Percentiles rank a stretch among this genome's conserved stretches.
Evolutionary conservation across 139 green algal genomes (phyloP).

Genomic region (Chlorella sp.): DNA sequence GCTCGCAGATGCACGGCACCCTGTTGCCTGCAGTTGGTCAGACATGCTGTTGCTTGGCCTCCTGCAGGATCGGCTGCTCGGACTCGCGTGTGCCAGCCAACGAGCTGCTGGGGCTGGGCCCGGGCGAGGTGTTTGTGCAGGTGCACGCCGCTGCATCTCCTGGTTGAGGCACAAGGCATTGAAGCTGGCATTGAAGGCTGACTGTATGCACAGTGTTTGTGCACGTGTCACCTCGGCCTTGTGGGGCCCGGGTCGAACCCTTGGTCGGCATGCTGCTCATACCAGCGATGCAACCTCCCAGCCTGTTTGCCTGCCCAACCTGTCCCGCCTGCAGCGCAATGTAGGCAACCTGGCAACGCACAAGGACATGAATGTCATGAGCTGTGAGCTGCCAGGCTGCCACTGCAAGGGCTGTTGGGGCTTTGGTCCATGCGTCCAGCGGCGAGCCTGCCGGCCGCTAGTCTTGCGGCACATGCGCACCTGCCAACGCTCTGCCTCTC

Average conservation of each 20-base stretch:
- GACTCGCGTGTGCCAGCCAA: slow-evolving; percentile 80
- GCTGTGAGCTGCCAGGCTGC: background rate
- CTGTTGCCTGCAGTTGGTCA: background rate
- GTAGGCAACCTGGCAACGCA: slow-evolving; percentile 85
- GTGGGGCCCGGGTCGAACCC: too few species aligned
- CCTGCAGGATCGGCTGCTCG: slow-evolving; percentile 76
- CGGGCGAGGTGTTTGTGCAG: slow-evolving; percentile 83
- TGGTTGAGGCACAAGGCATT: too few species aligned
- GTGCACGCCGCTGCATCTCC: background rate
- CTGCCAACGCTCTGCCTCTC: too few species aligned
- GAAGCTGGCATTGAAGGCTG: too few species aligned
- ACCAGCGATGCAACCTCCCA: too few species aligned
- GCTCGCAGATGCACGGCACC: background rate
- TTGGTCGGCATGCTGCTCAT: too few species aligned
- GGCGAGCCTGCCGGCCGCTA: too few species aligned
- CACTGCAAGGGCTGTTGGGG: too few species aligned
- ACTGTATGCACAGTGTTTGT: too few species aligned
- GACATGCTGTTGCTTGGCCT: background rate
- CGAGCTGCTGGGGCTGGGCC: slow-evolving; percentile 69
- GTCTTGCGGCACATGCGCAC: too few species aligned
- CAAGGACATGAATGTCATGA: slow-evolving; percentile 85
- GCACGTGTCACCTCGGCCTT: too few species aligned
- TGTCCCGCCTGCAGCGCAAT: slow-evolving; percentile 64
- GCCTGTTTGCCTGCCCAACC: background rate
- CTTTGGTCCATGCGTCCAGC: too few species aligned